Conservation (phyloP, 108 stramenopile genomes). For the Nitzschia sp. region DNA sequence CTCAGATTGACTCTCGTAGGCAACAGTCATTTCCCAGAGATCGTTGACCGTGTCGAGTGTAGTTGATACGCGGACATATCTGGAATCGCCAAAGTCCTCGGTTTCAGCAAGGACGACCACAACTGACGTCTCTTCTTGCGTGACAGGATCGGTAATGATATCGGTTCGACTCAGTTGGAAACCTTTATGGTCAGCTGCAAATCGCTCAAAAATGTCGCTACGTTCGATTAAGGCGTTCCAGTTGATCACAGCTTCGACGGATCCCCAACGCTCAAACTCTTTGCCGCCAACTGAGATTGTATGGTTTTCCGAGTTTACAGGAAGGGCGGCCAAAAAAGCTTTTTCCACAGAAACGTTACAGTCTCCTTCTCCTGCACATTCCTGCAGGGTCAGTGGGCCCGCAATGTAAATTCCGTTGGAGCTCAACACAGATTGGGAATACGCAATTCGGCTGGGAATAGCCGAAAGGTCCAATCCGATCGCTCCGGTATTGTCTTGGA, state of each 20-base stretch:
- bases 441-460: conserved; percentile 24
- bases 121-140: neutral
- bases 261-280: conserved; percentile 58
- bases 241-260: conserved; percentile 42
- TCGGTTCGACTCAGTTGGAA: conserved; percentile 62
- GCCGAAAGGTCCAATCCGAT: conserved; percentile 35
- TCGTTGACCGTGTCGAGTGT: conserved; percentile 16
- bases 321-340: conserved; percentile 52
- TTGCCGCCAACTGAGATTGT: conserved; percentile 44
- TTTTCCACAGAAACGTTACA: conserved; percentile 28
- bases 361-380: conserved; percentile 20
- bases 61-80: neutral
- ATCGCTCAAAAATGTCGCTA: conserved; percentile 48
- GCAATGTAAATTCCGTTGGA: conserved; percentile 53
- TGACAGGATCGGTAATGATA: conserved; percentile 2
- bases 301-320: conserved; percentile 41
- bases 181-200: conserved; percentile 34
- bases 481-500: conserved; percentile 29
- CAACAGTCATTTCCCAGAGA: conserved; percentile 22
- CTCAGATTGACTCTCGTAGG: neutral
- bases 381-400: conserved; percentile 50
- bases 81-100: neutral
- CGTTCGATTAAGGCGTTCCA: conserved; percentile 37
- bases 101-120: conserved; percentile 12
- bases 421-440: conserved; percentile 37